These are phyloP conservation scores for Sphagnurus paluster DNA, from an alignment of 1,284 basidiomycete genomes.

Conservation along the genomic window DNA sequence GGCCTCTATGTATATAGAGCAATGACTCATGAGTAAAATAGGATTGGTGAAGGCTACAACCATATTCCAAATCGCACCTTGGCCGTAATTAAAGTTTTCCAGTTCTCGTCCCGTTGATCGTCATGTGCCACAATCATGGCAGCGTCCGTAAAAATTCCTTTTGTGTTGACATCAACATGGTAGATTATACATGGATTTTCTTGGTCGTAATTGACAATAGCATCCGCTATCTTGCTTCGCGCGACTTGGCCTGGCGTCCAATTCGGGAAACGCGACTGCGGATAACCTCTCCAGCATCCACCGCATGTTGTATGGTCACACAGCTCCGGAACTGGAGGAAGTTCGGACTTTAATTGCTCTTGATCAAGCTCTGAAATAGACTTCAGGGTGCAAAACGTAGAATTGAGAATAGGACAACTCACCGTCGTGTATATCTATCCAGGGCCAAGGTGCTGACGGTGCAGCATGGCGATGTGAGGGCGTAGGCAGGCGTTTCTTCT, in stretches of 20 bases:
- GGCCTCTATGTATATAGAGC: constrained; percentile 29
- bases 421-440: constrained; percentile 36
- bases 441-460: constrained; percentile 45
- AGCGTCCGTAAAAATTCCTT: constrained; percentile 34
- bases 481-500: constrained; percentile 24
- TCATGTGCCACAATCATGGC: constrained; percentile 21
- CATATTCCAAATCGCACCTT: constrained; percentile 25
- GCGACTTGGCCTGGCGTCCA: constrained; percentile 47
- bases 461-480: constrained; percentile 41
- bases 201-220: constrained; percentile 28
- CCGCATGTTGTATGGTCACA: constrained; percentile 37
- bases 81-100: constrained; percentile 33
- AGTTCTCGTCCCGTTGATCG: constrained; percentile 28
- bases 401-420: constrained; percentile 9
- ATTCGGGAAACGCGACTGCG: constrained; percentile 50
- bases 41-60: background rate
- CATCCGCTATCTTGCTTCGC: constrained; percentile 36
- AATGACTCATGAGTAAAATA: background rate
- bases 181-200: constrained; percentile 30
- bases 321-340: constrained; percentile 36
- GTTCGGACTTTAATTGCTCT: constrained; percentile 29
- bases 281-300: constrained; percentile 43
- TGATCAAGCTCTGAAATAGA: constrained; percentile 12
- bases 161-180: constrained; percentile 34
- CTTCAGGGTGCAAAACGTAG: constrained; percentile 1